phyloP scores from a whole-genome alignment of 768 basidiomycete species.

The Roridomyces roridus region DNA sequence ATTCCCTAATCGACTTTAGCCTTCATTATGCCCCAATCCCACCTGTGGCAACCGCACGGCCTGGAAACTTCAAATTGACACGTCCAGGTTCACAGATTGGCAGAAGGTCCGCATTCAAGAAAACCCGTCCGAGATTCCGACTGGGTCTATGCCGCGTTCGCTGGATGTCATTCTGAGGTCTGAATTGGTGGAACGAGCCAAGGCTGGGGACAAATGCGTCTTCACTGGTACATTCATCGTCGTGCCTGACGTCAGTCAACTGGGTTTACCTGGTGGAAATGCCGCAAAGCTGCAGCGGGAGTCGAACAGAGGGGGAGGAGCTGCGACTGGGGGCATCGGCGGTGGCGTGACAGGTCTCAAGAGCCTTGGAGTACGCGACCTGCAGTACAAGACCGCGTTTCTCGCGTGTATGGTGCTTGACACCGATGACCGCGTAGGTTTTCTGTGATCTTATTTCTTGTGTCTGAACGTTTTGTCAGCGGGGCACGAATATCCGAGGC shows the following conservation, averaged over 20 bases:
- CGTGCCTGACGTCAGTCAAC: slow-evolving; percentile 96
- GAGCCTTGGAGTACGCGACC: slow-evolving; percentile 90
- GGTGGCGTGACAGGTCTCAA: slow-evolving; percentile 94
- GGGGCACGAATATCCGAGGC: slow-evolving; percentile 86
- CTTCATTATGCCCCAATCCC: slow-evolving; percentile 91
- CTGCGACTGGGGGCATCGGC: slow-evolving; percentile 66
- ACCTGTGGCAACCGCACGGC: slow-evolving; percentile 89
- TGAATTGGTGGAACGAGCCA: slow-evolving; percentile 97
- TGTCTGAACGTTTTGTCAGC: slow-evolving; percentile 46
- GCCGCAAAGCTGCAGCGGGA: slow-evolving; percentile 90
- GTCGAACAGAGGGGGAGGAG: slow-evolving; percentile 67
- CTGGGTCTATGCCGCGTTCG: slow-evolving; percentile 97
- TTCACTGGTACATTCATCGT: slow-evolving; percentile 99
- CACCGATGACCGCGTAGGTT: slow-evolving; percentile 83
- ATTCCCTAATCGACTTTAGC: slow-evolving; percentile 52
- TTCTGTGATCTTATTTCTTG: neutral
- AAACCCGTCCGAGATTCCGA: slow-evolving; percentile 98
- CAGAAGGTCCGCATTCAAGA: slow-evolving; percentile 99
- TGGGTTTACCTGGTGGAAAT: slow-evolving; percentile 94
- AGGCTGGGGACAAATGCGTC: slow-evolving; percentile 98
- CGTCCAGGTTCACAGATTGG: slow-evolving; percentile 98
- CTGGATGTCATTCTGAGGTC: slow-evolving; percentile 94
- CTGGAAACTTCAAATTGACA: slow-evolving; percentile 96
- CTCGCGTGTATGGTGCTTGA: slow-evolving; percentile 97
- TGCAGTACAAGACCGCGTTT: slow-evolving; percentile 99